Base-by-base conservation (phyloP, 2,329 filamentous ascomycete genomes). In the Colletotrichum zoysiae region DNA sequence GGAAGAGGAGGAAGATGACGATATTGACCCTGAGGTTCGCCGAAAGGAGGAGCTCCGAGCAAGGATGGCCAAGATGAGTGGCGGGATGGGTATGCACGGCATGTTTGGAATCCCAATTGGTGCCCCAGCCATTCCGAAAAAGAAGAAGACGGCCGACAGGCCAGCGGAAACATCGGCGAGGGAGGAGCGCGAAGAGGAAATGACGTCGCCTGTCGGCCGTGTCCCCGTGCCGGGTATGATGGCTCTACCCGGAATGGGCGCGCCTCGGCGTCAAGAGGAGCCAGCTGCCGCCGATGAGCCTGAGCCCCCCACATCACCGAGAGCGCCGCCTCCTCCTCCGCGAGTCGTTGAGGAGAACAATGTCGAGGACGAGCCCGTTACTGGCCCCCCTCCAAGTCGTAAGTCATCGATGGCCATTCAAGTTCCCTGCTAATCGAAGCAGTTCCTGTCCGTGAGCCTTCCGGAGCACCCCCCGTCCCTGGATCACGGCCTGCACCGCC, bases 21-120 rank as follows among this genome's bases (percentile, higher is more conserved):
- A 97, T 20, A 86, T 97, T 63, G 95, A 98, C 77, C 94, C 95
- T 1, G 96, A 99, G 80, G 87, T 94, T 30, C 91, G 90, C 75
- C 92, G 95, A 64, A 93, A 92, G 79, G 91, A 97, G 82, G 95
- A 98, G 79, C 86, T 99, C 42, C 90, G 96, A 72, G 95, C 96
- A 73, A 91, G 96, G 76, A 99, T 99, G 94, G 96, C 96, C 57
- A 98, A 97, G 83, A 96, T 99, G 92, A 97, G 95, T 76, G 95
- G 95, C 67, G 95, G 95, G 30, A 97, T 97, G 94, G 94, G 94
- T 58, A 97, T 98, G 92, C 91, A 94, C 79, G 94, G 94, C 77
- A 96, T 98, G 91, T 97, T 97, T 80, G 94, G 93, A 23, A 89
- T 94, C 79, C 88, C 91, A 20, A 87, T 92, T 83, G 79, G 81